These are phyloP conservation scores for Acer saccharum DNA, from an alignment of 345 rosid species.

Conservation along the genomic window DNA sequence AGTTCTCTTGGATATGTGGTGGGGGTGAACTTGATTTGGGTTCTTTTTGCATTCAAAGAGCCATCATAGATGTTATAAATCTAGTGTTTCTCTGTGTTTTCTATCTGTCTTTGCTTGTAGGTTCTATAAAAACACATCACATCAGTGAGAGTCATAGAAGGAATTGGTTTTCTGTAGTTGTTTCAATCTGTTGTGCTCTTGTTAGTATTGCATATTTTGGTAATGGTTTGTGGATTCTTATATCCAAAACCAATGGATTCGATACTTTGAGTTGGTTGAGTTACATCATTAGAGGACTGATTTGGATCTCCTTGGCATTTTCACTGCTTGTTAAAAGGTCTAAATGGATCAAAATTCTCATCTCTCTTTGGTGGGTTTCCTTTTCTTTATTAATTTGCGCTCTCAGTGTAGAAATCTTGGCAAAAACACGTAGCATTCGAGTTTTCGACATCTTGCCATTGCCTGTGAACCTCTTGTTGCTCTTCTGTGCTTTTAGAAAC, in stretches of 20 bases:
- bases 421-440: slow-evolving; percentile 33
- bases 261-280: slow-evolving; percentile 31
- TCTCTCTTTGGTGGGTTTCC: slow-evolving; percentile 68
- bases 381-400: slow-evolving; percentile 52
- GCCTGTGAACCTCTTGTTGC: slow-evolving; percentile 53
- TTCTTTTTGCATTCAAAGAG: slow-evolving; percentile 59
- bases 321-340: slow-evolving; percentile 59
- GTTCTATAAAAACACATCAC: slow-evolving; percentile 29
- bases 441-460: slow-evolving; percentile 45
- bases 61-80: slow-evolving; percentile 54
- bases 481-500: slow-evolving; percentile 55
- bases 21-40: slow-evolving; percentile 41
- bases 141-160: slow-evolving; percentile 26
- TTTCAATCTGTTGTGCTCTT: slow-evolving; percentile 46
- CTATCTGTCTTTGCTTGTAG: slow-evolving; percentile 45
- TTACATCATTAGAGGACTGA: slow-evolving; percentile 48
- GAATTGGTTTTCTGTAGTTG: slow-evolving; percentile 41
- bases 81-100: slow-evolving; percentile 58
- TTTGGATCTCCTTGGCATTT: slow-evolving; percentile 61
- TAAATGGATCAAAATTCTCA: slow-evolving; percentile 42
- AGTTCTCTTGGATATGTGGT: slow-evolving; percentile 58
- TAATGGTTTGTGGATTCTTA: slow-evolving; percentile 44
- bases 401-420: slow-evolving; percentile 39
- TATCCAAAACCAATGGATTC: slow-evolving; percentile 11
- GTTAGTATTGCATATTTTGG: slow-evolving; percentile 41